Percentiles rank a stretch among this genome's conserved stretches.
phyloP scores from a whole-genome alignment of 108 stramenopile genomes.

The Skeletonema menzelii region DNA sequence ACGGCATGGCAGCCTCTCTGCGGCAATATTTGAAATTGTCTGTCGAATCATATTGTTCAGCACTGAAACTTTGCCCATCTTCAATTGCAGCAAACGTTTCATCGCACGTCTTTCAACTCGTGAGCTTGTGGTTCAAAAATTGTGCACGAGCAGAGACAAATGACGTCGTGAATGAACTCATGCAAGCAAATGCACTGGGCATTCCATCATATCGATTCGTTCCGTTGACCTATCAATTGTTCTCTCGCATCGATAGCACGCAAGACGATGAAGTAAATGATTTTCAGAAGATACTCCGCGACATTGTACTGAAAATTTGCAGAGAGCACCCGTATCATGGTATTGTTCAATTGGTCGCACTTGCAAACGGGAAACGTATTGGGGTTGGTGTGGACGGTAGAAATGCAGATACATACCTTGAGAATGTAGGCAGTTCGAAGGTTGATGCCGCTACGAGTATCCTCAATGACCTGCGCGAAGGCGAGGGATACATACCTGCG shows the following conservation, averaged over 20 bases:
- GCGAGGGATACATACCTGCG: constrained; percentile 38
- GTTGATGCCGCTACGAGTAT: constrained; percentile 61
- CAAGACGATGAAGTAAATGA: constrained; percentile 1
- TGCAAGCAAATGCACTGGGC: constrained; percentile 29
- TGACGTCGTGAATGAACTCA: constrained; percentile 32
- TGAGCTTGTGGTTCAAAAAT: constrained; percentile 79
- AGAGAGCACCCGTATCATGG: constrained; percentile 88
- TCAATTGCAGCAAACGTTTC: constrained; percentile 45
- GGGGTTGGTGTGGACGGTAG: constrained; percentile 52
- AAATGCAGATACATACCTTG: constrained; percentile 40
- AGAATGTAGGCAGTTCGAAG: constrained; percentile 61
- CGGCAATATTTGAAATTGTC: constrained; percentile 56
- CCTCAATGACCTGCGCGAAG: constrained; percentile 39
- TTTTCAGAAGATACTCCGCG: constrained; percentile 66
- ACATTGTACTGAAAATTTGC: constrained; percentile 70
- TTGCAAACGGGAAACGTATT: constrained; percentile 71
- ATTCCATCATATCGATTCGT: constrained; percentile 80
- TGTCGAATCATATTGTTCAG: constrained; percentile 56
- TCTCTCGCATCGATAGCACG: constrained; percentile 70
- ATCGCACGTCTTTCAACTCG: constrained; percentile 68
- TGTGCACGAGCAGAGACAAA: constrained; percentile 27
- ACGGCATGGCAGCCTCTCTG: constrained; percentile 36
- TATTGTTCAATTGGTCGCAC: constrained; percentile 74
- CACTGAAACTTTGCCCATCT: constrained; percentile 54
- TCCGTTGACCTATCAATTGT: constrained; percentile 84